Conservation (phyloP, 495 filamentous ascomycete genomes). For the Chaetomium cochliodes region DNA sequence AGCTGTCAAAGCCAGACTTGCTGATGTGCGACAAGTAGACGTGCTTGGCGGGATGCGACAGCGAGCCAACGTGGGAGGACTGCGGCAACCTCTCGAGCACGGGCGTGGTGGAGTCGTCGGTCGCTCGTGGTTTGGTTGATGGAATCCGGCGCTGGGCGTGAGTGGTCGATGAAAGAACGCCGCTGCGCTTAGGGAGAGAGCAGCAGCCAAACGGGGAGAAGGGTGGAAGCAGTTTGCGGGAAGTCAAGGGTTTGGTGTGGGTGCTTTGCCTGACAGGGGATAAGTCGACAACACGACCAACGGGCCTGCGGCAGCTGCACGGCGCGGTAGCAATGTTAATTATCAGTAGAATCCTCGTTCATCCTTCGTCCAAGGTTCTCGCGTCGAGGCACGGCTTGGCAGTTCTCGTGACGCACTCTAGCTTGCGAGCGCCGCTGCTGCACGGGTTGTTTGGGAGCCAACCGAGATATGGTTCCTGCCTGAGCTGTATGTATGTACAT, state of each 20-base stretch:
- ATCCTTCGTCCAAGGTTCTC: neutral
- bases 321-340: constrained; percentile 14
- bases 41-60: constrained; percentile 20
- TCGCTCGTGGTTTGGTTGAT: constrained; percentile 22
- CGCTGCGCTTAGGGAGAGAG: constrained; percentile 31
- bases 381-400: neutral
- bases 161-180: constrained; percentile 19
- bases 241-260: constrained; percentile 17
- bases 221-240: constrained; percentile 17
- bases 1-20: constrained; percentile 16
- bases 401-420: neutral
- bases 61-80: constrained; percentile 20
- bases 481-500: neutral
- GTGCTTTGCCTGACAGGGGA: constrained; percentile 20
- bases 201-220: constrained; percentile 27
- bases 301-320: constrained; percentile 14
- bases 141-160: constrained; percentile 9
- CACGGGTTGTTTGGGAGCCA: no score
- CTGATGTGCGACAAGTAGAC: neutral
- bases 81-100: constrained; percentile 26
- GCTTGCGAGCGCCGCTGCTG: neutral
- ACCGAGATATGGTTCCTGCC: no score
- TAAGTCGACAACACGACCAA: constrained; percentile 8
- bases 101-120: constrained; percentile 19
- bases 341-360: neutral